Percentiles rank a stretch among this genome's conserved stretches.
Conservation (phyloP, 2,329 filamentous ascomycete genomes). For the Magnaporthiopsis incrustans region DNA sequence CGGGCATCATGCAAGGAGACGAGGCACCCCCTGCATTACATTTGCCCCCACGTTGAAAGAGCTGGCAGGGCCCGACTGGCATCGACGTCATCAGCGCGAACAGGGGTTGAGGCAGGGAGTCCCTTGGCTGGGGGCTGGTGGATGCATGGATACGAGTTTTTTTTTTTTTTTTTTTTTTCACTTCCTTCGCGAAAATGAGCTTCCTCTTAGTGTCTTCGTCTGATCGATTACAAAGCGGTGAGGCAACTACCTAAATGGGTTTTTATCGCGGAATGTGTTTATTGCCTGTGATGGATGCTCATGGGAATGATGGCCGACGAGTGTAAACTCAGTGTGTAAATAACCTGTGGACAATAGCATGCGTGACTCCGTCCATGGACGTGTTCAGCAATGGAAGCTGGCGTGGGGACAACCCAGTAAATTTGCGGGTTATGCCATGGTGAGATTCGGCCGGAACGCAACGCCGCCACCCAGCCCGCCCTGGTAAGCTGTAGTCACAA, state of each 20-base stretch:
- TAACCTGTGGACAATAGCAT: too few relatives aligned
- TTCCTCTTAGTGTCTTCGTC: not conserved
- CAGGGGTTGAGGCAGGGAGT: not conserved
- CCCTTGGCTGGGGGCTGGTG: not conserved
- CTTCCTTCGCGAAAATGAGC: not conserved
- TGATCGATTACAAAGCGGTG: not conserved
- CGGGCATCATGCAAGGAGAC: not conserved
- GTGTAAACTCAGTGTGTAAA: too few relatives aligned
- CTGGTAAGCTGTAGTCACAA: not conserved
- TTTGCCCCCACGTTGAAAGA: not conserved
- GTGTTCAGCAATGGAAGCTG: not conserved
- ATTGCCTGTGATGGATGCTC: too few relatives aligned
- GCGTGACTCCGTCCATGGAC: not conserved
- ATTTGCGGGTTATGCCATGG: not conserved
- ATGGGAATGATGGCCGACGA: too few relatives aligned
- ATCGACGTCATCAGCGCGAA: not conserved
- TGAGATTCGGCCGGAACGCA: not conserved
- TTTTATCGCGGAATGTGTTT: not conserved
- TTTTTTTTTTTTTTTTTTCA: too few relatives aligned
- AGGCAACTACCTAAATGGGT: not conserved
- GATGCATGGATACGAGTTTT: not conserved
- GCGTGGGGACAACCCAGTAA: not conserved
- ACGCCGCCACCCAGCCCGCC: not conserved
- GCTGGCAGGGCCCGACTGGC: not conserved
- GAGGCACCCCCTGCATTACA: not conserved